Evolutionary conservation across 1,284 basidiomycete species (phyloP).

Genomic region (Pascua sp.): DNA sequence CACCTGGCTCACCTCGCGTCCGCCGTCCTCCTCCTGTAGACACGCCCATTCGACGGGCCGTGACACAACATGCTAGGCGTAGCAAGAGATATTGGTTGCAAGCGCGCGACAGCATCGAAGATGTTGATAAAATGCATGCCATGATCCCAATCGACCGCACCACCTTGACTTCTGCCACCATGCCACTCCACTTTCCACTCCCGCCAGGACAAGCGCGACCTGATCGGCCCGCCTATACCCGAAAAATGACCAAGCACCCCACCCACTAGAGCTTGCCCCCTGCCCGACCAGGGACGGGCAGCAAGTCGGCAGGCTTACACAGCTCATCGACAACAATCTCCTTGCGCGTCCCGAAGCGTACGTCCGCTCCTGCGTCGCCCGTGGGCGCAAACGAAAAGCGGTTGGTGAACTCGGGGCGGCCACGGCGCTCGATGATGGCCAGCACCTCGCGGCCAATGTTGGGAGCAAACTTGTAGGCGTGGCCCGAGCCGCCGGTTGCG

Average conservation of each 20-base stretch:
- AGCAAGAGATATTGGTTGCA: too few species aligned
- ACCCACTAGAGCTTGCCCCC: slow-evolving; percentile 5
- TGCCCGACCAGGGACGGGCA: slow-evolving; percentile 5
- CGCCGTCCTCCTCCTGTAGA: too few species aligned
- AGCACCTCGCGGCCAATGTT: slow-evolving; percentile 71
- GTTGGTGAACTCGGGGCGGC: slow-evolving; percentile 24
- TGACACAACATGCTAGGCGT: too few species aligned
- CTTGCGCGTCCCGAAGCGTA: slow-evolving; percentile 33
- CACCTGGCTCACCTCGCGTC: too few species aligned
- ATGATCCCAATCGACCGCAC: too few species aligned
- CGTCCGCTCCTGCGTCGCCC: slow-evolving; percentile 33
- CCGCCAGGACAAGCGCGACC: too few species aligned
- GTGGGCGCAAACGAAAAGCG: slow-evolving; percentile 56
- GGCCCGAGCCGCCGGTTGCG: slow-evolving; percentile 52
- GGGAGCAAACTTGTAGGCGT: slow-evolving; percentile 69
- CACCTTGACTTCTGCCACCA: too few species aligned
- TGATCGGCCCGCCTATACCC: too few species aligned
- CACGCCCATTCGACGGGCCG: too few species aligned
- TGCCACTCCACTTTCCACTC: too few species aligned
- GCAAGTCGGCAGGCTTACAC: slow-evolving; percentile 9
- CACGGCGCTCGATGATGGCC: slow-evolving; percentile 64
- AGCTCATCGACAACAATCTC: slow-evolving; percentile 15
- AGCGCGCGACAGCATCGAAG: too few species aligned
- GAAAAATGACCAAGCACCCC: neutral
- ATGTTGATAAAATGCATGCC: too few species aligned